Evolutionary conservation across 1,139 yeast species (phyloP).

Genomic region (Pichia sp.): DNA sequence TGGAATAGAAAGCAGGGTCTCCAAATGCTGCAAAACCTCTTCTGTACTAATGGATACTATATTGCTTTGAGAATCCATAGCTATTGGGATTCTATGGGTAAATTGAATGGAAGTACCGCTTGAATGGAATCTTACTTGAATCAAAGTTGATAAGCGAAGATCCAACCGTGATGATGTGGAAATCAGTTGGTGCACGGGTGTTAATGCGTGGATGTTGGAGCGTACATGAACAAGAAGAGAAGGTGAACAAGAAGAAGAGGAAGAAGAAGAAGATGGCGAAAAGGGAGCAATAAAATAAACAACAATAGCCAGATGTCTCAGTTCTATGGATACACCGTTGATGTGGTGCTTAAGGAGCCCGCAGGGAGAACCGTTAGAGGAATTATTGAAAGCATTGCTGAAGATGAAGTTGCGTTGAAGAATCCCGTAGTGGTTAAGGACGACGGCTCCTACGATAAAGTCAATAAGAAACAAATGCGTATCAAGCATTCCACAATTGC

Average conservation of each 20-base stretch:
- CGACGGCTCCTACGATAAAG: slow-evolving; percentile 9
- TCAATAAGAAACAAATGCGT: slow-evolving; percentile 19
- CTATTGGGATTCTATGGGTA: background rate
- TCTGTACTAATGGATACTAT: background rate
- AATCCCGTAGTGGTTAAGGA: slow-evolving; percentile 5
- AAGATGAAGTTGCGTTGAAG: slow-evolving; percentile 34
- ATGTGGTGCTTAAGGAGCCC: slow-evolving; percentile 37
- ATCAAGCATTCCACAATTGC: slow-evolving; percentile 35
- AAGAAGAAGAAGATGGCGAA: background rate
- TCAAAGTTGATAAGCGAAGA: background rate
- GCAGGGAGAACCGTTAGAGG: slow-evolving; percentile 43
- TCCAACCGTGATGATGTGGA: background rate
- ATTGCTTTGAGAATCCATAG: slow-evolving; percentile 1
- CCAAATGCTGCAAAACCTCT: slow-evolving; percentile 14
- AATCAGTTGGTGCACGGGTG: background rate
- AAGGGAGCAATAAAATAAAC: background rate
- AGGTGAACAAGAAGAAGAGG: background rate
- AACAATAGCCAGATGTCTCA: slow-evolving; percentile 32
- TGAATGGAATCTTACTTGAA: background rate
- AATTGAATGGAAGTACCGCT: background rate
- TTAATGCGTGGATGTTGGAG: no score
- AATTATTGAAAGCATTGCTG: slow-evolving; percentile 39
- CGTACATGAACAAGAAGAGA: background rate
- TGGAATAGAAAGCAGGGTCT: slow-evolving; percentile 17
- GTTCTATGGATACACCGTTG: slow-evolving; percentile 51